A percentile compares a stretch with the other conserved stretches of the same genome.
Conservation (phyloP, 2,329 filamentous ascomycete species). For the Diplodia seriata region DNA sequence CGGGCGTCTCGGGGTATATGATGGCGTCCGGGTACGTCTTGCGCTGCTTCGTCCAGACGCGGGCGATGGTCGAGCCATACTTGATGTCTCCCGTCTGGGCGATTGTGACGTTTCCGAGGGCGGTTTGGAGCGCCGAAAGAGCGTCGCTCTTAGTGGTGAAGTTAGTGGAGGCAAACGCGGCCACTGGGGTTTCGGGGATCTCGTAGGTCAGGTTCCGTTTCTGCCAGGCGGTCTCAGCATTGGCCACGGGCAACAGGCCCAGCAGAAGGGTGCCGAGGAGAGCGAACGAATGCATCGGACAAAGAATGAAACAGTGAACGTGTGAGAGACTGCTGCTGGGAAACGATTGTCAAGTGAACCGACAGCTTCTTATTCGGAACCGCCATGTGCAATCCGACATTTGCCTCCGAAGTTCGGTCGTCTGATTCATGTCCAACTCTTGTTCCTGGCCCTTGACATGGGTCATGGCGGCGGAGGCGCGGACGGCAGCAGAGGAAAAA, state of each 20-base stretch:
- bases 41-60: conserved; percentile 29
- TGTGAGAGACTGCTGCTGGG: not conserved
- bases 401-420: not conserved
- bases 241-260: conserved; percentile 20
- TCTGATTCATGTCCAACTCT: not conserved
- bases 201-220: conserved; percentile 13
- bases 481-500: not conserved
- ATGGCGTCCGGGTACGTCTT: conserved; percentile 24
- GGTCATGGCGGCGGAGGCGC: too few relatives aligned
- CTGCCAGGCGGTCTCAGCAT: conserved; percentile 25
- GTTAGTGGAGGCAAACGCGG: conserved; percentile 1
- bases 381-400: not conserved
- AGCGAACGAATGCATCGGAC: conserved; percentile 11
- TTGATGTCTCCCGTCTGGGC: conserved; percentile 2
- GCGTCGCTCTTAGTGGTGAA: conserved; percentile 23
- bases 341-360: not conserved
- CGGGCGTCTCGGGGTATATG: conserved; percentile 21
- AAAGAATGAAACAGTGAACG: conserved; percentile 12
- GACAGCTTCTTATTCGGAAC: conserved; percentile 7
- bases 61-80: conserved; percentile 22
- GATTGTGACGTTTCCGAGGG: conserved; percentile 24
- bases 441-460: too few relatives aligned
- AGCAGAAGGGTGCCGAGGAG: conserved; percentile 22
- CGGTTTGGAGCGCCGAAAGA: conserved; percentile 1
- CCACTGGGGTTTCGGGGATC: conserved; percentile 7